Evolutionary conservation across 192 early-diverging fungal genomes (phyloP).

Genomic region (Coemansia sp.): DNA sequence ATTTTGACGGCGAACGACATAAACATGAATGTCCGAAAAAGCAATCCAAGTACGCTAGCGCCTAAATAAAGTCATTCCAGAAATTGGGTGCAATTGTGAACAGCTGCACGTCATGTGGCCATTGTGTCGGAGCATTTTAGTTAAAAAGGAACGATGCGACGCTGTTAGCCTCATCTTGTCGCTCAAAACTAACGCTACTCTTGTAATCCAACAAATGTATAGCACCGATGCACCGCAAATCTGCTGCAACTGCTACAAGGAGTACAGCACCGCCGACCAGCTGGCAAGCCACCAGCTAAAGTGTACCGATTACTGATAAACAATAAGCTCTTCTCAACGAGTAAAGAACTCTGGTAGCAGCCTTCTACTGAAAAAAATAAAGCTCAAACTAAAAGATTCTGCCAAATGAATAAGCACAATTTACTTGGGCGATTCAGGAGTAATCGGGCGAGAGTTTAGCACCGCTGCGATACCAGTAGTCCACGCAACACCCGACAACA

Average conservation of each 20-base stretch:
- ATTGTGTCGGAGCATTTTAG: not conserved
- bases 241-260: not conserved
- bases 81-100: too few relatives aligned
- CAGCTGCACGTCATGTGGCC: too few relatives aligned
- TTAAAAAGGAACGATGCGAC: not conserved
- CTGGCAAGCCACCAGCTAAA: not conserved
- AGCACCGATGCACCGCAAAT: not conserved
- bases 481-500: slow-evolving; percentile 39
- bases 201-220: not conserved
- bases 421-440: not conserved
- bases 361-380: not conserved
- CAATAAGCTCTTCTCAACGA: not conserved
- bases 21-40: too few relatives aligned
- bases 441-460: slow-evolving; percentile 31
- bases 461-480: slow-evolving; percentile 29
- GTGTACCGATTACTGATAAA: not conserved
- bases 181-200: not conserved
- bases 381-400: not conserved
- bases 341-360: not conserved
- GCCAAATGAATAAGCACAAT: not conserved
- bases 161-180: not conserved
- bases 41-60: too few relatives aligned
- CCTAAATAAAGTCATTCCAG: too few relatives aligned
- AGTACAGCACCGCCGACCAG: not conserved
- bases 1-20: not conserved